These are phyloP conservation scores for Nevesoporus exiguus DNA, from an alignment of 768 basidiomycete species.

Conservation along the genomic window DNA sequence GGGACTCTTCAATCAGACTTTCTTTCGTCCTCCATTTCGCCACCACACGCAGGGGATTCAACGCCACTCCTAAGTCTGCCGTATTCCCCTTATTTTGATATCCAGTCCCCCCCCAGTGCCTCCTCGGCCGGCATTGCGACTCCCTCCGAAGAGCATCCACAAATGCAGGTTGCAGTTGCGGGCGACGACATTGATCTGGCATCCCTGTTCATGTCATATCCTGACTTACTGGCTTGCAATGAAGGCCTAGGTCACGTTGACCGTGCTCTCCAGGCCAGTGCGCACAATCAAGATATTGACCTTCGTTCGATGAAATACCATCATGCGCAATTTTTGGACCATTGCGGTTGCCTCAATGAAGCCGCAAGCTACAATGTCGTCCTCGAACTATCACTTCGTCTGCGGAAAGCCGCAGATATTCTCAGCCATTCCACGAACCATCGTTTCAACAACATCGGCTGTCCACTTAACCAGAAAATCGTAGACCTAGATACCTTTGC, in stretches of 20 bases:
- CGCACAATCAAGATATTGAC: constrained; percentile 3
- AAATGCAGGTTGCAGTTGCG: constrained; percentile 28
- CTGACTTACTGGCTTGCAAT: constrained; percentile 19
- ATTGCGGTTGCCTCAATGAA: constrained; percentile 61
- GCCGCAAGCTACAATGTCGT: constrained; percentile 51
- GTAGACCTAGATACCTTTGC: constrained; percentile 49
- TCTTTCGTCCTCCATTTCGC: constrained; percentile 31
- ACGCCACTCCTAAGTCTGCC: constrained; percentile 10
- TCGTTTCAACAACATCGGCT: constrained; percentile 23
- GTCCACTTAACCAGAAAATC: constrained; percentile 44
- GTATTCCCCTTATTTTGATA: constrained; percentile 19
- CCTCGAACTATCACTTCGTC: constrained; percentile 61
- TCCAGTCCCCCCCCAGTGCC: constrained; percentile 23
- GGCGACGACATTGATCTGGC: constrained; percentile 39
- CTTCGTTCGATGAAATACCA: constrained; percentile 14
- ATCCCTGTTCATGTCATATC: constrained; percentile 39
- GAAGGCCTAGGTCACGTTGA: constrained; percentile 13
- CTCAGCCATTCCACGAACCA: constrained; percentile 48
- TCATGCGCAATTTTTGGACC: constrained; percentile 22
- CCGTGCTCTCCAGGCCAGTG: neutral
- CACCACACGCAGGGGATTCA: constrained; percentile 31
- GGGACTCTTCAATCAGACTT: constrained; percentile 19
- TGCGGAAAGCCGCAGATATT: constrained; percentile 57
- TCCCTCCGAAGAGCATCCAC: constrained; percentile 43
- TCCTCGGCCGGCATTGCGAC: constrained; percentile 38